Base-by-base conservation (phyloP, 1,139 yeast genomes). In the Sugiyamaella paludigena region DNA sequence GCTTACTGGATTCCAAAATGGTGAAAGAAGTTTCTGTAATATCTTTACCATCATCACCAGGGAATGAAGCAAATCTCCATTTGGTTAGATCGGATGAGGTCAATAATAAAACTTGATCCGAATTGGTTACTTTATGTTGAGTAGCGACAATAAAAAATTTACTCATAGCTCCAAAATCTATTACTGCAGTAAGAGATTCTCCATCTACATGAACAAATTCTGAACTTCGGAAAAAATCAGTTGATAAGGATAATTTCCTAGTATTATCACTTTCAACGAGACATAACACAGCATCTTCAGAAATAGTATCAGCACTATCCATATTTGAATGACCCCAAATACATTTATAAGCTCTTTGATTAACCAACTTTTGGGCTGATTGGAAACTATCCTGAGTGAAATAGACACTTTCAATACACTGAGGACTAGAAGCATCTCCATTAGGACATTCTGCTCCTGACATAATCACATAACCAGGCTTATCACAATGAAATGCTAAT, bases 51-150 rank as follows among this genome's bases (percentile, higher is more conserved):
- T 76, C 70, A 39, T 75, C 77, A 35, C 75, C 69, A 38, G 75
- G 72, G 51, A 85, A 74, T 51, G 75, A 74, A 1, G 91, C 80
- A 47, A 71, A 68, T 11, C 64, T 63, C 68, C 85, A 86, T 7
- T 54, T 59, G 1, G 64, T 52, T 1, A 81, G 85, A 63, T 84
- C 85, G 49, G 74, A 77, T 1, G 92, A 82, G 4, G 83, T 76
- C 50, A 73, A 75, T 34, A 86, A 63, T 2, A 74, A 66, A 1
- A 80, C 70, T 0, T 64, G 62, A 58, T 62, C 84, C 36, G 73
- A 63, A 51, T 73, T 76, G 5, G 43, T 26, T 19, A 45, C 48
- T 4, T 16, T 33, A 32, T 36, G 43, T 12, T 47, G 47, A 7
- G 76, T 74, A 26, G 78, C 75, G 1, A 76, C 80, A 4, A 83